A percentile compares a stretch with the other conserved stretches of the same genome.
Evolutionary conservation across 2,329 filamentous ascomycete genomes (phyloP).

Genomic region (Alternaria hordeiaustralica): DNA sequence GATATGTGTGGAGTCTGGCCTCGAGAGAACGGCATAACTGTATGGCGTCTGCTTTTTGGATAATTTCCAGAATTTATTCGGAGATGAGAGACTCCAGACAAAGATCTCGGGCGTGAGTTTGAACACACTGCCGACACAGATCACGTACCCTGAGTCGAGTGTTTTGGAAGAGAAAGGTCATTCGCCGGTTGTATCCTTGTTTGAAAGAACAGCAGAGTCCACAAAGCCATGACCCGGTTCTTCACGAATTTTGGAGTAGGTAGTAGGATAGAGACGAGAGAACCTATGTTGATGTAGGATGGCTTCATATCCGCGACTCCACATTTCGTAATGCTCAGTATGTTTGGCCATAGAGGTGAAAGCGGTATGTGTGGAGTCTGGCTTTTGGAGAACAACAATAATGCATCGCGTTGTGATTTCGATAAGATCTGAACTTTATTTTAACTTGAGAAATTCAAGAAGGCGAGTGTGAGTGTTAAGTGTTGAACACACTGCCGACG

Average conservation of each 20-base stretch:
- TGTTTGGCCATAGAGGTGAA: background rate
- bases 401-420: too few species aligned
- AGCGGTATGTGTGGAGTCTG: background rate
- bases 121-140: background rate
- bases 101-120: background rate
- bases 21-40: background rate
- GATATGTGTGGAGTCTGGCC: background rate
- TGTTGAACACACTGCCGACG: too few species aligned
- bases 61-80: background rate
- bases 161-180: background rate
- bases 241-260: too few species aligned
- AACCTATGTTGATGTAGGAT: background rate
- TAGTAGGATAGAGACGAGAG: background rate
- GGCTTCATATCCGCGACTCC: background rate
- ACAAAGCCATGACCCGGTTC: too few species aligned
- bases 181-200: background rate
- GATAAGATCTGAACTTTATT: too few species aligned
- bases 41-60: background rate
- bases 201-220: background rate
- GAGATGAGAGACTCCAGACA: background rate
- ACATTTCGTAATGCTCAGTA: accelerated
- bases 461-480: too few species aligned
- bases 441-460: too few species aligned
- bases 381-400: background rate
- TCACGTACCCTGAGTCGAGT: too few species aligned